Base-by-base conservation (phyloP, 2,329 filamentous ascomycete species). In the Diplodia scrobiculata region DNA sequence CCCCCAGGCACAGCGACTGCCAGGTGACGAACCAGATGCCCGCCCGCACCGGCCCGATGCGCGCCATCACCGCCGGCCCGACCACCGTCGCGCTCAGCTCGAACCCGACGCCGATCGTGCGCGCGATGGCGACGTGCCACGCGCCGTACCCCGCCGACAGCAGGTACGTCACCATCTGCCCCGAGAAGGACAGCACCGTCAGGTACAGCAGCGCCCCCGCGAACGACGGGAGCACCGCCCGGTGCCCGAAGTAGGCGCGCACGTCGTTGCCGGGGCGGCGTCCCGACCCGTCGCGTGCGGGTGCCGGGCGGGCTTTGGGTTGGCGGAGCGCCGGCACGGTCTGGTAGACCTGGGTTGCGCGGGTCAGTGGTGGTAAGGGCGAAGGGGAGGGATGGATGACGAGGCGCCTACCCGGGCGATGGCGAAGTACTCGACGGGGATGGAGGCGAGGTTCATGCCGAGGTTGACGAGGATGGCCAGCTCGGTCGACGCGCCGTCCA, bases 11-110 rank as follows among this genome's bases (percentile, higher is more conserved):
- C 73, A 71, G 79, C 69, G 60, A 83, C 73, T 73, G 79, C 69
- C 70, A 86, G 68, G 54, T 87, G 10, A 89, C 73, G 68, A 86
- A 87, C 90, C 90, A 92, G 2, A 92, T 80, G 0, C 89, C 90
- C 0, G 84, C 82, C n/a, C 90, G 80, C 7, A 91, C 79, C 0
- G 80, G 72, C 25, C 81, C 80, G 5, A 83, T 81, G 3, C 72
- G 73, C 2, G 70, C 70, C 80, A 87, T 87, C 14, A 88, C 72
- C 65, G 78, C 76, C 0, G 87, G 87, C 0, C 83, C 85, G 0
- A 83, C 72, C 81, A 84, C 88, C 0, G 88, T 90, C 0, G 87
- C 86, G 7, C 79, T 78, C 2, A 90, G 75, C 72, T 90, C 88
- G 59, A 86, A 81, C 2, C 81, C 66, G 0, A 84, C 21, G 21